Evolutionary conservation across 306 rosid genomes (phyloP), one percentile per base, ranked within the genome.

Genomic region (Acacia crassicarpa): DNA sequence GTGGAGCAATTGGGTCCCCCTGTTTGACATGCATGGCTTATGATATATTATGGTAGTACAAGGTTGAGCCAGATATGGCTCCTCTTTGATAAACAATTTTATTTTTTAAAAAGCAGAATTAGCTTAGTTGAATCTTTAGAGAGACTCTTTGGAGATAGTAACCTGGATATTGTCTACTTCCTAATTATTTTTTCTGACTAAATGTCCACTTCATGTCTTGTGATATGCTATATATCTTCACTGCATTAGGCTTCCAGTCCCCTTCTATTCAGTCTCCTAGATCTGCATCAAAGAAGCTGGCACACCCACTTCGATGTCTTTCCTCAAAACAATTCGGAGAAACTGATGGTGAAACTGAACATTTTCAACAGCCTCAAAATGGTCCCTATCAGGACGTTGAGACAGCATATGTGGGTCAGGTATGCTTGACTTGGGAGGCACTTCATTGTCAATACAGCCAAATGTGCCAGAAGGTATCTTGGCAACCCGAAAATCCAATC

Each of bases 361-460:
- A 92, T 85, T 97, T 95, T 73, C 94, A 90, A 77, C 91, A 83
- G 80, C 92, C 88, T 14, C 85, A 76, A 48, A 74, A 85, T 3
- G 87, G 87, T 77, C 90, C 91, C 27, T 89, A 77, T 77, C 91
- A 87, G 80, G 97, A 93, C 72, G 79, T 95, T 61, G 98, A 95
- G 74, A 95, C 91, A 44, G 92, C 99, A 62, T 95, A 95, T 78
- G 93, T 91, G 16, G 99, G 92, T 83, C 99, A 95, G 79, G 77
- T 91, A 35, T 90, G 97, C 88, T 91, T 93, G 90, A 89, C 98
- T 59, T 95, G 99, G 99, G 98, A 95, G 84, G 99, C 97, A 22
- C 94, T 95, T 80, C 99, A 95, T 63, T 95, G 98, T 83, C 99
- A 93, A 78, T 92, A 89, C 89, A 91, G 90, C 62, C 99, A 95